Evolutionary conservation across 805 yeast species (phyloP).

Genomic region (Wickerhamiella kazuoi): DNA sequence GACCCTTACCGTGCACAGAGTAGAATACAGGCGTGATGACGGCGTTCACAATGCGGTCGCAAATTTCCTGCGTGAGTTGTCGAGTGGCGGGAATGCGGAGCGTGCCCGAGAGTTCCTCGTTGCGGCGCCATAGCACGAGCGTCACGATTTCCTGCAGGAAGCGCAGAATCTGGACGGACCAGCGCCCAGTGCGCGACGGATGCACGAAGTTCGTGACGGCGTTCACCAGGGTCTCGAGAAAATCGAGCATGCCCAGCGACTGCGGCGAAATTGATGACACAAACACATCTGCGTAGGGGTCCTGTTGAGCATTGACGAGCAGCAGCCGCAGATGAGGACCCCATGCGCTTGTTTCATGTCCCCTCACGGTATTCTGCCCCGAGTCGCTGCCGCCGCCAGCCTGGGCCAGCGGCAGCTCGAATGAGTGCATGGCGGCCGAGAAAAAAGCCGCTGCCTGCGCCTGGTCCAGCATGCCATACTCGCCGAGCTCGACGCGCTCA

Average conservation of each 20-base stretch:
- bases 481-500: constrained; percentile 24
- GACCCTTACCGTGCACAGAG: constrained; percentile 31
- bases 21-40: constrained; percentile 37
- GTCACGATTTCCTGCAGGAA: constrained; percentile 40
- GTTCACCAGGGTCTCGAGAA: constrained; percentile 38
- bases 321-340: neutral
- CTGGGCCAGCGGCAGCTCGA: constrained; percentile 31
- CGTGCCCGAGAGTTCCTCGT: constrained; percentile 19
- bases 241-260: constrained; percentile 32
- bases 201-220: constrained; percentile 70
- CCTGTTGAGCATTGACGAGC: constrained; percentile 18
- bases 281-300: constrained; percentile 22
- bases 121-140: constrained; percentile 21
- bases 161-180: constrained; percentile 58
- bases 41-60: constrained; percentile 29
- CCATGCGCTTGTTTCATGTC: neutral
- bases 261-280: constrained; percentile 42
- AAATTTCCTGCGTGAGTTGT: constrained; percentile 19
- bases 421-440: constrained; percentile 25
- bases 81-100: constrained; percentile 15
- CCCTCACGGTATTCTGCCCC: neutral
- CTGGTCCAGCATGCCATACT: constrained; percentile 45
- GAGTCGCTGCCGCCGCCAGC: too few relatives aligned
- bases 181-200: constrained; percentile 84
- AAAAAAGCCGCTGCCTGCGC: constrained; percentile 43